These are phyloP conservation scores for Rutstroemia sp. DNA, from an alignment of 2,329 filamentous ascomycete species.

Conservation along the genomic window DNA sequence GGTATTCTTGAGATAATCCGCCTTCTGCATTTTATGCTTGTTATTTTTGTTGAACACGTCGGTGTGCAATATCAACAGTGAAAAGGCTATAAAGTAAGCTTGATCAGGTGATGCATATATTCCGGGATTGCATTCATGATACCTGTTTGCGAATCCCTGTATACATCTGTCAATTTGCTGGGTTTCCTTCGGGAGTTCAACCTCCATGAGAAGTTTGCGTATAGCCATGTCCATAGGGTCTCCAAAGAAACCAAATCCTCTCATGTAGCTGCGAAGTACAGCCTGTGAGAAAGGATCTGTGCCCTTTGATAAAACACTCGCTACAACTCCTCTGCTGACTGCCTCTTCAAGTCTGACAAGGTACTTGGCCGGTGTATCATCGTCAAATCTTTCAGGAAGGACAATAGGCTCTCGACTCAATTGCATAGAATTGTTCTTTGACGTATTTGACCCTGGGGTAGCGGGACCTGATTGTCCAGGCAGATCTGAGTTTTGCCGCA, in stretches of 20 bases:
- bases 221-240: constrained; percentile 98
- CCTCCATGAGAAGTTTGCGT: constrained; percentile 91
- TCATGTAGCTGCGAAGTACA: constrained; percentile 89
- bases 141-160: constrained; percentile 90
- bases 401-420: constrained; percentile 55
- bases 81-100: constrained; percentile 98
- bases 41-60: constrained; percentile 99
- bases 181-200: constrained; percentile 91
- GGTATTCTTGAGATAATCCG: constrained; percentile 92
- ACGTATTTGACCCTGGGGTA: constrained; percentile 62
- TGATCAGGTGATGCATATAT: constrained; percentile 88
- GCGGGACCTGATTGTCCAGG: constrained; percentile 60
- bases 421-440: constrained; percentile 79
- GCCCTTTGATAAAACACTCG: constrained; percentile 78
- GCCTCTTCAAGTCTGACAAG: constrained; percentile 75
- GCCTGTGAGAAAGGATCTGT: constrained; percentile 75
- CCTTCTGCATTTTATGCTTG: constrained; percentile 97
- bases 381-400: constrained; percentile 73
- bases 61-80: constrained; percentile 89
- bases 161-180: constrained; percentile 95
- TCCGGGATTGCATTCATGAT: constrained; percentile 96
- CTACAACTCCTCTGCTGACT: constrained; percentile 74
- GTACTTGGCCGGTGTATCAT: constrained; percentile 86
- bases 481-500: constrained; percentile 76
- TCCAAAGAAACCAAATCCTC: constrained; percentile 88